A percentile compares a stretch with the other conserved stretches of the same genome.
Conservation (phyloP, 1,284 basidiomycete species). For the Anthracocystis walkeri region DNA sequence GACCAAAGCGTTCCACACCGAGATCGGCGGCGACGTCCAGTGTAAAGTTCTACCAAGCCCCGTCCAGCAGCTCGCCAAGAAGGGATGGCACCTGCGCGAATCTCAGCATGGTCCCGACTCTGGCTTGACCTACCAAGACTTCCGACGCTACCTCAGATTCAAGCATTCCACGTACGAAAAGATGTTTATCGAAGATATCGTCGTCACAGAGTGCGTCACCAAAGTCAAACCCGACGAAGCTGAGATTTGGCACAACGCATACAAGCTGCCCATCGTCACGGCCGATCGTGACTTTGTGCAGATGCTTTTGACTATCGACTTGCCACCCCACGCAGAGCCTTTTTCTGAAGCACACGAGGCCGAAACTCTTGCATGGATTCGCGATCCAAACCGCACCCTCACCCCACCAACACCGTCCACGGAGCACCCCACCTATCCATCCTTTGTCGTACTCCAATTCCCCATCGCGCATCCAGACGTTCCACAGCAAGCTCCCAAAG, state of each 20-base stretch:
- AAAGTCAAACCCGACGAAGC: slow-evolving; percentile 42
- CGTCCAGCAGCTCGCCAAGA: slow-evolving; percentile 33
- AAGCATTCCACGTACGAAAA: slow-evolving; percentile 56
- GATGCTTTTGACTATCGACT: slow-evolving; percentile 59
- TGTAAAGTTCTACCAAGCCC: slow-evolving; percentile 34
- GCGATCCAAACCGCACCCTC: slow-evolving; percentile 19
- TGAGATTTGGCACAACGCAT: slow-evolving; percentile 57
- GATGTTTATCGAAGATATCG: slow-evolving; percentile 56
- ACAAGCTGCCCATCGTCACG: slow-evolving; percentile 58
- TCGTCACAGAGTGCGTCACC: slow-evolving; percentile 39
- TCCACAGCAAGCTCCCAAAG: slow-evolving; percentile 32
- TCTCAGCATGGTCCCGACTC: slow-evolving; percentile 37
- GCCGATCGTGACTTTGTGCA: slow-evolving; percentile 64
- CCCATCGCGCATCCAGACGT: slow-evolving; percentile 48
- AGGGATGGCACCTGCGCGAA: slow-evolving; percentile 59
- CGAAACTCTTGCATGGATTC: slow-evolving; percentile 30
- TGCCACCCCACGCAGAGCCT: slow-evolving; percentile 53
- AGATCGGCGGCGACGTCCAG: slow-evolving; percentile 36
- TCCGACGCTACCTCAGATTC: slow-evolving; percentile 48
- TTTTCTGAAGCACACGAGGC: slow-evolving; percentile 57
- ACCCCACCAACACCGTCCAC: slow-evolving; percentile 10
- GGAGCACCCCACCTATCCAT: slow-evolving; percentile 27
- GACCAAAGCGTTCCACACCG: slow-evolving; percentile 33
- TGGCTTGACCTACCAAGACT: slow-evolving; percentile 52
- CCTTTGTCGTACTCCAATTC: slow-evolving; percentile 59